Percentiles rank a stretch among this genome's conserved stretches.
Evolutionary conservation across 768 basidiomycete species (phyloP).

Genomic region (Suillus lakei): DNA sequence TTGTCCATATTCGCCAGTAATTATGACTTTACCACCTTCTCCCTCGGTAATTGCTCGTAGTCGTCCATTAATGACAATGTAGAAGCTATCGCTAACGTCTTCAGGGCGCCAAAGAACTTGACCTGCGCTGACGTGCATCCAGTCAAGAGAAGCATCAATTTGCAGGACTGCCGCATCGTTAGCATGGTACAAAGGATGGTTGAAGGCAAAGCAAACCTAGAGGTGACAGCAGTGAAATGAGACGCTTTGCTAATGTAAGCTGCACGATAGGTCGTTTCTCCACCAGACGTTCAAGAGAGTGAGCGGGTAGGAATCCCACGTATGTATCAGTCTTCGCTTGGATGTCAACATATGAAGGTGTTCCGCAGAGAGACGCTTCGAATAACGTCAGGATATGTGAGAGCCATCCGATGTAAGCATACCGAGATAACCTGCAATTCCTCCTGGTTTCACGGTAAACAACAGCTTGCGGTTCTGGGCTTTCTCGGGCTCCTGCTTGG

Average conservation of each 20-base stretch:
- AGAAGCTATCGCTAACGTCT: constrained; percentile 93
- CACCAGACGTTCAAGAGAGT: constrained; percentile 86
- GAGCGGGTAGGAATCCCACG: constrained; percentile 91
- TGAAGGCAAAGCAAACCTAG: constrained; percentile 57
- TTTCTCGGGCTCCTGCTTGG: constrained; percentile 34
- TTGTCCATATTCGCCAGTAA: constrained; percentile 94
- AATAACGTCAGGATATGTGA: constrained; percentile 8
- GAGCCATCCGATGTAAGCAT: constrained; percentile 17
- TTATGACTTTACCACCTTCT: constrained; percentile 74
- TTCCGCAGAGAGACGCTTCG: constrained; percentile 85
- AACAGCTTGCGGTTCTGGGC: constrained; percentile 64
- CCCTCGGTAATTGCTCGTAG: constrained; percentile 87
- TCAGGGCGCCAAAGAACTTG: constrained; percentile 94
- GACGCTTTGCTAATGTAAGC: constrained; percentile 92
- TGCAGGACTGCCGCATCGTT: constrained; percentile 70
- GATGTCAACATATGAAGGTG: constrained; percentile 95
- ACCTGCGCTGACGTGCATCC: constrained; percentile 97
- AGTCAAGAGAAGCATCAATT: constrained; percentile 95
- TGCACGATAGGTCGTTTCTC: constrained; percentile 96
- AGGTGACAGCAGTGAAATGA: constrained; percentile 93
- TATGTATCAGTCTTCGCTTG: constrained; percentile 98
- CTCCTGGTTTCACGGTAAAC: constrained; percentile 96
- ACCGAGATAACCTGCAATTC: constrained; percentile 97
- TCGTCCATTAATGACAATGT: constrained; percentile 97
- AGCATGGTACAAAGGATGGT: background rate